A percentile compares a stretch with the other conserved stretches of the same genome.
Evolutionary conservation across 768 basidiomycete genomes (phyloP).

Genomic region (Brasilioporus rufonigricans): DNA sequence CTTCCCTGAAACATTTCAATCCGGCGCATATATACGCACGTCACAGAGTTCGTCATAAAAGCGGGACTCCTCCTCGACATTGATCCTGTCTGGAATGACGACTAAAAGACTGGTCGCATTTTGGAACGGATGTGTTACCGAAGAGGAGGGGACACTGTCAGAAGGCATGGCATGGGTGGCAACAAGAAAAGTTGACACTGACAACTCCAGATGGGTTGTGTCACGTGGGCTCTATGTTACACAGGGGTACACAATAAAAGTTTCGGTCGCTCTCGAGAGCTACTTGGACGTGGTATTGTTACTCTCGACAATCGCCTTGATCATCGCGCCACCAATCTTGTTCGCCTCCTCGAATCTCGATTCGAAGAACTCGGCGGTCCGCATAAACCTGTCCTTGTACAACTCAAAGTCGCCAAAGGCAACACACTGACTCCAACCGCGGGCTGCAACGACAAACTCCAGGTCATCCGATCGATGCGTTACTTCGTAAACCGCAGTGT

Average conservation of each 20-base stretch:
- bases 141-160: slow-evolving; percentile 7
- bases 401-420: slow-evolving; percentile 89
- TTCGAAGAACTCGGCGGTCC: slow-evolving; percentile 82
- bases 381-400: slow-evolving; percentile 76
- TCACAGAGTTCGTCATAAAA: slow-evolving; percentile 65
- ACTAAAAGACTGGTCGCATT: slow-evolving; percentile 49
- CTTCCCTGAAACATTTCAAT: too few species aligned
- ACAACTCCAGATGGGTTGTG: neutral
- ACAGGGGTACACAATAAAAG: too few species aligned
- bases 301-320: slow-evolving; percentile 77
- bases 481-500: slow-evolving; percentile 71
- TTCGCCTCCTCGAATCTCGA: slow-evolving; percentile 84
- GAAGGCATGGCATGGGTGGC: neutral
- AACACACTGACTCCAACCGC: slow-evolving; percentile 96
- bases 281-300: neutral
- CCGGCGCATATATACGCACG: slow-evolving; percentile 31
- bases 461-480: slow-evolving; percentile 87
- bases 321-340: slow-evolving; percentile 83
- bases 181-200: neutral
- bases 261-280: neutral
- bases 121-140: slow-evolving; percentile 42
- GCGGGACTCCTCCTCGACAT: slow-evolving; percentile 65
- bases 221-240: too few species aligned
- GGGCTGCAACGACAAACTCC: slow-evolving; percentile 90
- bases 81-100: slow-evolving; percentile 54